Evolutionary conservation across 2,329 filamentous ascomycete species (phyloP).

Genomic region (Didymella pinodella): DNA sequence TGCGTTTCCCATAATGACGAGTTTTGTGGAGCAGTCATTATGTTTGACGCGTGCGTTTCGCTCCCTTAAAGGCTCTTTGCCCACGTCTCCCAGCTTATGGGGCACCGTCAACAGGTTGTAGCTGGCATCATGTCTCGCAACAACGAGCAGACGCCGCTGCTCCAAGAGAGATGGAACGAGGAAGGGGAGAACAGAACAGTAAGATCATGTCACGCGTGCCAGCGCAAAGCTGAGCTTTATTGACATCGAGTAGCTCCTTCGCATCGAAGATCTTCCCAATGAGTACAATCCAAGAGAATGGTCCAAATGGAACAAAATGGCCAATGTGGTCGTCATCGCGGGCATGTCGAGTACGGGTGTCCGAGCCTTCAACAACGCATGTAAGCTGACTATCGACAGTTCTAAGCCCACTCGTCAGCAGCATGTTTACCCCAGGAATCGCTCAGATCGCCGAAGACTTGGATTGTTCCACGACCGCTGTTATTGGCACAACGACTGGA

Average conservation of each 20-base stretch:
- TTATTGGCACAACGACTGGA: constrained; percentile 60
- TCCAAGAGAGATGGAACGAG: constrained; percentile 43
- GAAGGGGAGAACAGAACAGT: constrained; percentile 47
- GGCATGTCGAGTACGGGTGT: constrained; percentile 55
- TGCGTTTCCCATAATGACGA: constrained; percentile 16
- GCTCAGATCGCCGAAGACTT: constrained; percentile 59
- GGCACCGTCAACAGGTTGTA: background rate
- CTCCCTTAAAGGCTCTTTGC: background rate
- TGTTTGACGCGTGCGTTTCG: constrained; percentile 15
- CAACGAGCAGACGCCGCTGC: constrained; percentile 52
- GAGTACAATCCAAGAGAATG: constrained; percentile 58
- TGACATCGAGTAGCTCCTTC: constrained; percentile 26
- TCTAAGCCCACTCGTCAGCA: constrained; percentile 57
- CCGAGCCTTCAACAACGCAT: background rate
- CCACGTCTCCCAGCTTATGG: background rate
- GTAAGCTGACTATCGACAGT: constrained; percentile 38
- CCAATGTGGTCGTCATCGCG: constrained; percentile 60
- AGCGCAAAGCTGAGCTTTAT: background rate
- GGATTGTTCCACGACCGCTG: constrained; percentile 50
- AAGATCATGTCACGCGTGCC: constrained; percentile 29
- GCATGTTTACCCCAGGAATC: constrained; percentile 63
- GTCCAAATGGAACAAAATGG: constrained; percentile 55
- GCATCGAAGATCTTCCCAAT: constrained; percentile 44
- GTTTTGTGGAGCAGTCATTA: constrained; percentile 9
- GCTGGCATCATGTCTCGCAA: constrained; percentile 31